These are phyloP conservation scores for Triticum monococcum DNA, from an alignment of 176 grass and related monocot species.

Conservation along the genomic window DNA sequence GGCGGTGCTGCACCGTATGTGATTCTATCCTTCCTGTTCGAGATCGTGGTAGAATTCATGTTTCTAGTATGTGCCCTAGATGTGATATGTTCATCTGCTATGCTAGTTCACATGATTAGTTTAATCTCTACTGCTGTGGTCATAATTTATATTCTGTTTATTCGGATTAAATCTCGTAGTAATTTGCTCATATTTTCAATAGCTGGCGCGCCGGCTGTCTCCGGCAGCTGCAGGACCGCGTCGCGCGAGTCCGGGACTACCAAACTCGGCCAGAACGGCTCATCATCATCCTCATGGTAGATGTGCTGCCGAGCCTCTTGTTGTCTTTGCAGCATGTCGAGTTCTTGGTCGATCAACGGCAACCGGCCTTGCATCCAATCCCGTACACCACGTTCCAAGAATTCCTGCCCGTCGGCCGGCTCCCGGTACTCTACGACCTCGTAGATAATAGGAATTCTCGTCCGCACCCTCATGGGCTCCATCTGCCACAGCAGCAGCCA, in stretches of 20 bases:
- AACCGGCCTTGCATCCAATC: not conserved
- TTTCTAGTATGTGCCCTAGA: no score
- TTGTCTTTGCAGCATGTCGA: not conserved
- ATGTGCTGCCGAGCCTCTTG: not conserved
- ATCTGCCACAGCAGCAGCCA: not conserved
- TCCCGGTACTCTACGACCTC: not conserved
- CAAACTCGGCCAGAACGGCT: not conserved
- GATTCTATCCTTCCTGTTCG: no score
- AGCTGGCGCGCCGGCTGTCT: not conserved
- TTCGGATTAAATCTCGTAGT: no score
- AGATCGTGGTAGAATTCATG: no score
- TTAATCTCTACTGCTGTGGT: no score
- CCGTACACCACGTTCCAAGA: not conserved
- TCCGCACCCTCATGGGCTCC: not conserved
- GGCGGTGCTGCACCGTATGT: no score
- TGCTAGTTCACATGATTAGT: no score
- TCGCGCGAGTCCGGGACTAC: not conserved
- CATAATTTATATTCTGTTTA: no score
- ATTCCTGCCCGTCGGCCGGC: not conserved
- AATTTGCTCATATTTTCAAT: no score
- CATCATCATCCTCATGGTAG: not conserved
- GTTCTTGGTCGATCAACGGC: not conserved
- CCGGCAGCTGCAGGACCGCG: not conserved
- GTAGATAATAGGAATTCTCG: not conserved
- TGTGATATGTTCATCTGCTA: no score